Evolutionary conservation across 352 stramenopile species (phyloP), one percentile per base, ranked within the genome.

Genomic region (Phytopythium ostracodes): DNA sequence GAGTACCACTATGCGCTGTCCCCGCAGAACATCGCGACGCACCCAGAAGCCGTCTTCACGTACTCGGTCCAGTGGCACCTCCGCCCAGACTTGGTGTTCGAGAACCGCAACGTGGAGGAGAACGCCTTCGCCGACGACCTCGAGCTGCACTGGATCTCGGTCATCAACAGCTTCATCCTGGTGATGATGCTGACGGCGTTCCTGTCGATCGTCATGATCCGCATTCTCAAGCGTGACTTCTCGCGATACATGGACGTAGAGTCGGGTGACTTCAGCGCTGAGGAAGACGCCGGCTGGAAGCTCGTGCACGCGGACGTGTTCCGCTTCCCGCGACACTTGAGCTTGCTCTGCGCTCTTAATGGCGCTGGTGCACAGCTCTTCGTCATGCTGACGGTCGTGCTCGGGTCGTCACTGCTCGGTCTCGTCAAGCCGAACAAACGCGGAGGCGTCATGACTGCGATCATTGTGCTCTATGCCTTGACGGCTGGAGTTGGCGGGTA

Each of bases 151-250:
- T 99, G 97, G 97, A 89, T 99, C 49, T 98, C 91, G 20, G 98
- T 99, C 70, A 98, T 99, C 77, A 99, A 99, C 71, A 98, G 94
- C 62, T 98, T 98, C 65, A 96, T 99, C 33, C 77, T 99, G 42
- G 97, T 99, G 11, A 87, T 99, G 65, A 88, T 99, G 57, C 84
- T 99, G n/a, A 98, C 92, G 12, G 89, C 86, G 3, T 99, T 99
- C 66, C 79, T 99, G 52, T 93, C 90, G 25, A 98, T 99, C 60
- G 98, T 99, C 65, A 89, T 99, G 75, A 81, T 99, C 70, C 87
- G 96, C 53, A 97, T 98, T 25, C 87, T 99, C 62, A 98, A 98
- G 72, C 98, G 98, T 62, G 97, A 99, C 73, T 98, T 99, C 65
- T 96, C 94, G n/a, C 84, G 91, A 14, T 99, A 98, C 76, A 97